Percentiles rank a stretch among this genome's conserved stretches.
Conservation (phyloP, 2,329 filamentous ascomycete species). For the Beauveria medogensis region DNA sequence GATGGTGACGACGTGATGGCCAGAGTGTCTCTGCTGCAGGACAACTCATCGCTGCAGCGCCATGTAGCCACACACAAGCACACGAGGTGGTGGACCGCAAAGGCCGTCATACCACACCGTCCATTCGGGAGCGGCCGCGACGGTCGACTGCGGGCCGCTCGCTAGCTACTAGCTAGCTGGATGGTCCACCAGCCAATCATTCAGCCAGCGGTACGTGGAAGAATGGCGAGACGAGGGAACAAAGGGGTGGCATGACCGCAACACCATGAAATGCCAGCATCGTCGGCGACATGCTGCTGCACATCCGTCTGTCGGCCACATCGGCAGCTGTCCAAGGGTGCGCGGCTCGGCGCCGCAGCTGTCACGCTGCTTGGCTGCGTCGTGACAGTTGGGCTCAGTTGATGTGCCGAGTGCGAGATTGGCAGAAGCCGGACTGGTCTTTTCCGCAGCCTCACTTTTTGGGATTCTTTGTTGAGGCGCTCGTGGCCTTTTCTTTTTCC, state of each 20-base stretch:
- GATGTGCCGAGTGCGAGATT: not conserved
- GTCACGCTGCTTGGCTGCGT: constrained; percentile 5
- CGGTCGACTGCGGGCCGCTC: constrained; percentile 9
- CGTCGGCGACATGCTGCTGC: not conserved
- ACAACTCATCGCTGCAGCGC: constrained; percentile 13
- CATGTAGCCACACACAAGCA: constrained; percentile 2
- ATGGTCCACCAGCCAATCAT: not conserved
- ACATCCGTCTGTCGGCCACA: constrained; percentile 2
- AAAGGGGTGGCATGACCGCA: not conserved
- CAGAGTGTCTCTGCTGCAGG: constrained; percentile 10
- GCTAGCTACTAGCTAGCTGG: constrained; percentile 5
- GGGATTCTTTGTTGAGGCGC: not conserved
- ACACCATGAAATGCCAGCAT: not conserved
- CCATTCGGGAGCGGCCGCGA: constrained; percentile 10
- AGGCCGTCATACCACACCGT: not conserved
- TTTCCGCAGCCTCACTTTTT: constrained; percentile 2
- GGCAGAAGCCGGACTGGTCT: not conserved
- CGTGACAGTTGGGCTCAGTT: constrained; percentile 4
- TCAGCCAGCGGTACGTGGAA: not conserved
- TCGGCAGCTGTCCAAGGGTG: constrained; percentile 2
- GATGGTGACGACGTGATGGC: constrained; percentile 4
- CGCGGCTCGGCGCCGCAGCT: not conserved
- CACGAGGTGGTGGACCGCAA: not conserved
- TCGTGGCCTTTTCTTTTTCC: not conserved
- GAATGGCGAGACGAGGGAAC: not conserved